Base-by-base conservation (phyloP, 1,139 yeast genomes). In the Blastobotrys malaysiensis region DNA sequence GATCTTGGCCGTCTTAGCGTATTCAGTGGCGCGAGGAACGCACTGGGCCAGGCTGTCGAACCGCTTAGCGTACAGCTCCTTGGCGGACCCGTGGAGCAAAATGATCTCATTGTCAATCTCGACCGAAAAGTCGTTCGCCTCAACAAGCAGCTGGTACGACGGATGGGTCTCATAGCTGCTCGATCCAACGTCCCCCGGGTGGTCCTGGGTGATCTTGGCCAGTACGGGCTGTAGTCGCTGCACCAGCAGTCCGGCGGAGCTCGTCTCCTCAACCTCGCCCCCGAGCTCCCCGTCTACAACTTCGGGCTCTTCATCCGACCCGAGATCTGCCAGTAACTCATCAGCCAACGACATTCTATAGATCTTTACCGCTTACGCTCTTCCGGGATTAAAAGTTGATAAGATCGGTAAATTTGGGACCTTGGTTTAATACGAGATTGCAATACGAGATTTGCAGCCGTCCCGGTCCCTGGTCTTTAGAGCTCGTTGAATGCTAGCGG, bases 31-130 rank as follows among this genome's bases (percentile, higher is more conserved):
- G 58, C 80, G 79, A n/a, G 80, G 72, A 0, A 88, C 76, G 36
- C 90, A 71, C 0, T 83, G 73, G 43, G 80, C 86, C 53, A 90
- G 73, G 63, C 89, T 97, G 0, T 88, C 83, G 69, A 88, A 89
- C 18, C 86, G 80, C 6, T 77, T 75, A 14, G 76, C 72, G 63
- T 88, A 90, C 45, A 77, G 75, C 5, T 76, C 66, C 53, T 77
- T 80, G 46, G 86, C 71, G 57, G 80, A 80, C 14, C 75, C 69
- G 59, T 82, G 80, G 11, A 85, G 68, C 7, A 74, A 62, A 0
- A 70, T 63, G 5, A 85, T 80, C 58, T 87, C 95, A 44, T 74
- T 74, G 51, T 78, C 76, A 9, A 88, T 77, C 18, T 83, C 77
- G 9, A 78, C 76, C 0, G 85, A 74, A 22, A 82, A 65, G 49